phyloP scores from a whole-genome alignment of 2,329 filamentous ascomycete genomes.

The Pseudogymnoascus sp. region DNA sequence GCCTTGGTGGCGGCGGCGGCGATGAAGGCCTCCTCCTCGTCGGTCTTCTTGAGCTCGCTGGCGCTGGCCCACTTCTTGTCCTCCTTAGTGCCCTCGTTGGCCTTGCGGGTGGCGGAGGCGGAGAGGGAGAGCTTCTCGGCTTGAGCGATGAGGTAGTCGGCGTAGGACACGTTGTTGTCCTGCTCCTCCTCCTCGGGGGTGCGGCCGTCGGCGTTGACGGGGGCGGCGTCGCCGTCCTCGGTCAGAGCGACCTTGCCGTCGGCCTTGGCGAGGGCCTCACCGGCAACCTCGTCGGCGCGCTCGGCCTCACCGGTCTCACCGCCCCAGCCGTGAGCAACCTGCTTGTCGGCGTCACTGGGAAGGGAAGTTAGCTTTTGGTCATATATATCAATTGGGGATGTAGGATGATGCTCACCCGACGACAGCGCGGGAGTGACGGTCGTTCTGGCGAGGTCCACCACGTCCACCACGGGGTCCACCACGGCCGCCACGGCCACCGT shows the following conservation, averaged over 20 bases:
- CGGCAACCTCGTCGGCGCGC: constrained; percentile 84
- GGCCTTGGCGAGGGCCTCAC: constrained; percentile 75
- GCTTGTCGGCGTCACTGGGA: constrained; percentile 69
- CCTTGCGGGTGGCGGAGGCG: constrained; percentile 62
- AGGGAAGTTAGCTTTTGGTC: constrained; percentile 24
- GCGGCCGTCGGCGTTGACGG: constrained; percentile 24
- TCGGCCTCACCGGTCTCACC: constrained; percentile 72
- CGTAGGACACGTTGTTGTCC: constrained; percentile 84
- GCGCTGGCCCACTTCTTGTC: constrained; percentile 91
- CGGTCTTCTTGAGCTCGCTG: constrained; percentile 58
- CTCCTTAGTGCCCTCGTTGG: constrained; percentile 82
- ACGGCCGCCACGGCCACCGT: constrained; percentile 46
- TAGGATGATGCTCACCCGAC: constrained; percentile 20
- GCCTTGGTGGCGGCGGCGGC: constrained; percentile 65
- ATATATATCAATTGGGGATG: constrained; percentile 21
- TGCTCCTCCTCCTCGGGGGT: constrained; percentile 40
- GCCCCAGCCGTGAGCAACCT: constrained; percentile 85
- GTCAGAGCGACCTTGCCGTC: constrained; percentile 65
- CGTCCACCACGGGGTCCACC: constrained; percentile 21
- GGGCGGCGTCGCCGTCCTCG: constrained; percentile 41
- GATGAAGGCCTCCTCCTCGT: constrained; percentile 68
- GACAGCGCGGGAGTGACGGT: constrained; percentile 30
- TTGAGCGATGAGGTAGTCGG: constrained; percentile 73
- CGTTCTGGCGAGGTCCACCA: constrained; percentile 16
- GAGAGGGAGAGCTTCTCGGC: constrained; percentile 63